Evolutionary conservation across 2,329 filamentous ascomycete species (phyloP), one percentile per base, ranked within the genome.

Genomic region (Immersiporthe knoxdaviesiana): DNA sequence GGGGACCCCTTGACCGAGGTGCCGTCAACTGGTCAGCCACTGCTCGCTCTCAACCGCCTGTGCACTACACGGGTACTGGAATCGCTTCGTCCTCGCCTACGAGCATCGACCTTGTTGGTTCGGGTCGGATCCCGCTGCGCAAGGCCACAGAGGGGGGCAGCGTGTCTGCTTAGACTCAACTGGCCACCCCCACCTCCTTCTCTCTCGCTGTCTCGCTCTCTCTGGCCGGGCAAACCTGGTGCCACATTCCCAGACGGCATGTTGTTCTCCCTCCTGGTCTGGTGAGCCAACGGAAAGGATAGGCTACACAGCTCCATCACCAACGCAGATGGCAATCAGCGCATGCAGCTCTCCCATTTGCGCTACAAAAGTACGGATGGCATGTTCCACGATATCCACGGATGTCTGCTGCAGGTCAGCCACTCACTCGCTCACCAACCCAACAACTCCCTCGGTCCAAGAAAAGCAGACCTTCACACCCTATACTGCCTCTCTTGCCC

Each of bases 1-100:
- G 18, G 44, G 62, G 16, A n/a, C n/a, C 47, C 10, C 39, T 60
- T 24, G 64, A 37, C 56, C 37, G 37, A 44, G 65, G 2, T 44
- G 41, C 39, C 50, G 54, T 21, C 54, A 61, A 56, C 56, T 66
- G 65, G 50, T 61, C 56, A 66, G 56, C 54, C 56, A 30, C 35
- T 66, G 65, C 44, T 60, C 56, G 56, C 44, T 60, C 65, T 61
- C 27, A 37, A 56, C 41, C 56, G 39, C 37, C 56, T 61, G 54
- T 65, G 18, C 47, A 39, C n/a, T 24, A 2, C 32, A 65, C 35
- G 37, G 50, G 21, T 56, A n/a, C 63, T 14, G 30, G 37, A 3
- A 12, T 47, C 21, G 5, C 18, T 64, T 18, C 63, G 54, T 32
- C 63, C n/a, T 41, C 32, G 30, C 50, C 12, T 16, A 14, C 35